Evolutionary conservation across 352 stramenopile genomes (phyloP), one percentile per base, ranked within the genome.

Genomic region (Thalassiosira mediterranea): DNA sequence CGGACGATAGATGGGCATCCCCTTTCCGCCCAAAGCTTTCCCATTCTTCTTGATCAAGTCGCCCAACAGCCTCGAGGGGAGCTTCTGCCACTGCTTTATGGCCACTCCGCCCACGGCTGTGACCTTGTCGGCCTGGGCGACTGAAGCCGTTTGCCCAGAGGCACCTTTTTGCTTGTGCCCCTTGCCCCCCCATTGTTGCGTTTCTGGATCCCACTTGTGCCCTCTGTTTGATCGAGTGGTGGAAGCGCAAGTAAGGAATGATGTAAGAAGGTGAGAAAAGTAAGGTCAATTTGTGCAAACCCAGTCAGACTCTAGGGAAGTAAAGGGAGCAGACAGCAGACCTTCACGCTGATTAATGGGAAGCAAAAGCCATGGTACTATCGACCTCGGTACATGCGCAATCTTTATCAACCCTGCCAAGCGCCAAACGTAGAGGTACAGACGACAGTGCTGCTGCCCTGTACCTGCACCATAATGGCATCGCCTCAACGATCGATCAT

Each of bases 61-160:
- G 19, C 90, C 84, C 66, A 99, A 85, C 44, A 99, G 65, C 81
- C 97, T 87, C 66, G 95, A 95, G 3, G 97, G 97, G 32, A 93
- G 44, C 48, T 81, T 81, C 74, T 94, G 85, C 85, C 87, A 92
- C 69, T 89, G 78, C 28, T 88, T 84, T 1, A 92, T 40, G 15
- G 57, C 58, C 25, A 77, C 83, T 42, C 86, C 69, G 10, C 87
- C 84, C 0, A 84, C 58, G 0, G 44, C 53, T 8, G 82, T 91
- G 0, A 81, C 69, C 53, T 79, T 81, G 11, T 75, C 68, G 49
- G 79, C 59, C 37, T 83, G 53, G 26, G 64, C 72, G 8, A 87
- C 56, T 0, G 47, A 42, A 17, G 79, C 61, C 10, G 58, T 73
- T 76, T 89, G 82, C 52, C 80, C 73, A 0, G 83, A 86, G 13